Percentiles rank a stretch among this genome's conserved stretches.
phyloP scores from a whole-genome alignment of 805 yeast species.

The Saturnispora serradocipensis region DNA sequence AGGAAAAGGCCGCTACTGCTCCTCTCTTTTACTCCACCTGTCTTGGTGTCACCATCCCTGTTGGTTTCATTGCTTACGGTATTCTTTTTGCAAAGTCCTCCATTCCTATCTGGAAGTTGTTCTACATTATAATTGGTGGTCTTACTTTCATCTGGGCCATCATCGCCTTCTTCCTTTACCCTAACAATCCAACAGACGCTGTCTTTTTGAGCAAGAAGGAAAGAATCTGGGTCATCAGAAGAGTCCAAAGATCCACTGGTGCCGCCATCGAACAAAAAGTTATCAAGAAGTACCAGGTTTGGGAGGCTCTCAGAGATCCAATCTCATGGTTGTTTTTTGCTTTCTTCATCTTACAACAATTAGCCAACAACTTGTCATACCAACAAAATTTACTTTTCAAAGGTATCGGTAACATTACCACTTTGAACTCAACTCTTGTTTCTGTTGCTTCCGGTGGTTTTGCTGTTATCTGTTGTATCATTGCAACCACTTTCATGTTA shows the following conservation, averaged over 20 bases:
- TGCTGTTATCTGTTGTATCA: constrained; percentile 14
- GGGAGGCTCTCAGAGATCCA: constrained; percentile 40
- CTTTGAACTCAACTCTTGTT: constrained; percentile 15
- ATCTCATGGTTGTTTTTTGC: constrained; percentile 32
- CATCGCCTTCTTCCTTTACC: constrained; percentile 33
- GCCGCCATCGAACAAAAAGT: constrained; percentile 33
- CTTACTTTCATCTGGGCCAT: constrained; percentile 33
- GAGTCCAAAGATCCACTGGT: constrained; percentile 28
- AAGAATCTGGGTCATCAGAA: constrained; percentile 34
- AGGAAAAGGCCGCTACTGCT: constrained; percentile 34
- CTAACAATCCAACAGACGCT: constrained; percentile 44
- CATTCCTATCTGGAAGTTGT: constrained; percentile 35
- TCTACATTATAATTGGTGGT: constrained; percentile 45
- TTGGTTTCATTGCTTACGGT: constrained; percentile 27
- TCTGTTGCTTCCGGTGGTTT: constrained; percentile 19
- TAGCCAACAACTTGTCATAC: constrained; percentile 18
- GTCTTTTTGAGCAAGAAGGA: constrained; percentile 30
- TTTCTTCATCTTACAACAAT: constrained; percentile 17
- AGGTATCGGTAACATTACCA: constrained; percentile 13
- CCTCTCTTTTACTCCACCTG: constrained; percentile 29
- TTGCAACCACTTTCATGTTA: constrained; percentile 15
- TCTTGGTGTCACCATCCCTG: constrained; percentile 34
- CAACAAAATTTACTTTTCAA: constrained; percentile 16
- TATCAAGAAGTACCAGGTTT: constrained; percentile 36
- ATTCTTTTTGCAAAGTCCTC: constrained; percentile 14